These are phyloP conservation scores for Tulasnella calospora DNA, from an alignment of 768 basidiomycete species.

Conservation along the genomic window DNA sequence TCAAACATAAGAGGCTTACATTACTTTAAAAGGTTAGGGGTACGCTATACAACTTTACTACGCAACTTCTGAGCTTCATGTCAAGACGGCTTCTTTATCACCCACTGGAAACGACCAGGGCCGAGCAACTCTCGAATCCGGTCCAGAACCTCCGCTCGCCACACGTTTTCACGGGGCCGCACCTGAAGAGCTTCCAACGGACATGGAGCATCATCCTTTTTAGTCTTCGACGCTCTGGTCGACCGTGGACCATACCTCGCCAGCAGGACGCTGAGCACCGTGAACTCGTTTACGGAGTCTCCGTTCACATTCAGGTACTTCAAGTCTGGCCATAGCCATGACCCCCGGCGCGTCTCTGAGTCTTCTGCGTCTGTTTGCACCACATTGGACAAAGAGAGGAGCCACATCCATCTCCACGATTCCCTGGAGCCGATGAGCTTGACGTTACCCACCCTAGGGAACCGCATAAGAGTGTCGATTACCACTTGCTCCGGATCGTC, in stretches of 20 bases:
- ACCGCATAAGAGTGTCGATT: background rate
- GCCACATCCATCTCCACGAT: background rate
- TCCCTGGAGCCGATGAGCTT: background rate
- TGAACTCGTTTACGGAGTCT: background rate
- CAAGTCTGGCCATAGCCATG: background rate
- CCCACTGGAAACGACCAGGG: too few relatives aligned
- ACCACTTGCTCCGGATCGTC: background rate
- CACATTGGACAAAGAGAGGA: background rate
- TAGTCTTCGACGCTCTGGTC: background rate
- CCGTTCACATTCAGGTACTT: background rate
- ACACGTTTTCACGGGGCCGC: background rate
- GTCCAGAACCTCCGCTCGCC: too few relatives aligned
- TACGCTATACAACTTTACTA: too few relatives aligned
- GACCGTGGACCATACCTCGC: background rate
- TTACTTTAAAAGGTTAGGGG: too few relatives aligned
- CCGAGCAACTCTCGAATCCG: too few relatives aligned
- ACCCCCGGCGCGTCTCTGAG: background rate
- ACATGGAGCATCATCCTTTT: background rate
- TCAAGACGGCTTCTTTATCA: too few relatives aligned
- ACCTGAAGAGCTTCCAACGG: background rate
- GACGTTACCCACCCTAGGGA: background rate
- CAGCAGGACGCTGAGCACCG: background rate
- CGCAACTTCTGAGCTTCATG: too few relatives aligned
- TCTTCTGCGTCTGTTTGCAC: background rate
- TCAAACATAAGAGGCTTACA: too few relatives aligned